These are phyloP conservation scores for Endocalyx cinctus DNA, from an alignment of 2,329 filamentous ascomycete species.

Conservation along the genomic window DNA sequence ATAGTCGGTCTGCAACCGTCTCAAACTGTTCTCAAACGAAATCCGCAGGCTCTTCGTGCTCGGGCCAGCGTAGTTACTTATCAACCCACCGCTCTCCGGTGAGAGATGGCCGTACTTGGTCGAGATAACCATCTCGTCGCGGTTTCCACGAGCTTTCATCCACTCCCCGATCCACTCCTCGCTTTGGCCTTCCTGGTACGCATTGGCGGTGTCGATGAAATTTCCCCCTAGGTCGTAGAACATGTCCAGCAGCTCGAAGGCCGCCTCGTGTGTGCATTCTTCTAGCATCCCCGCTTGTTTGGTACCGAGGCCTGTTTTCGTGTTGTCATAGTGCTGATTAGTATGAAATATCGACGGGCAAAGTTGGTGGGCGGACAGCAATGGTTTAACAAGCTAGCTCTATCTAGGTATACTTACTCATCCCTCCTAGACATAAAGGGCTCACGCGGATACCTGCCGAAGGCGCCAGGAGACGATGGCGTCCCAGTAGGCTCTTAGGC, in stretches of 20 bases:
- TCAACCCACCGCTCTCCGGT: no score
- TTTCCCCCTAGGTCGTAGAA: slow-evolving; percentile 57
- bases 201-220: slow-evolving; percentile 62
- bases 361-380: no score
- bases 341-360: no score
- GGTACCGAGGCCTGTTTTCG: slow-evolving; percentile 32
- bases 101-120: slow-evolving; percentile 50
- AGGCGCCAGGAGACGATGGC: slow-evolving; percentile 46
- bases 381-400: background rate
- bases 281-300: slow-evolving; percentile 44
- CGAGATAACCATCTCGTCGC: slow-evolving; percentile 50
- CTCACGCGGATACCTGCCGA: slow-evolving; percentile 47
- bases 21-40: slow-evolving; percentile 30
- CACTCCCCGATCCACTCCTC: slow-evolving; percentile 56
- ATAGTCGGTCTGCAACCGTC: slow-evolving; percentile 28
- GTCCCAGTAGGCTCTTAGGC: slow-evolving; percentile 46
- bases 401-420: slow-evolving; percentile 39
- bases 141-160: slow-evolving; percentile 43
- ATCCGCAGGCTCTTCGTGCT: slow-evolving; percentile 28
- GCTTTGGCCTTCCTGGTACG: slow-evolving; percentile 54
- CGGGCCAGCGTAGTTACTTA: slow-evolving; percentile 32
- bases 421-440: slow-evolving; percentile 48
- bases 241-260: slow-evolving; percentile 54
- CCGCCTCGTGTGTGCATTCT: slow-evolving; percentile 46
- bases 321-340: no score